Percentiles rank a stretch among this genome's conserved stretches.
Conservation (phyloP, 352 stramenopile species). For the Phytophthora kernoviae region DNA sequence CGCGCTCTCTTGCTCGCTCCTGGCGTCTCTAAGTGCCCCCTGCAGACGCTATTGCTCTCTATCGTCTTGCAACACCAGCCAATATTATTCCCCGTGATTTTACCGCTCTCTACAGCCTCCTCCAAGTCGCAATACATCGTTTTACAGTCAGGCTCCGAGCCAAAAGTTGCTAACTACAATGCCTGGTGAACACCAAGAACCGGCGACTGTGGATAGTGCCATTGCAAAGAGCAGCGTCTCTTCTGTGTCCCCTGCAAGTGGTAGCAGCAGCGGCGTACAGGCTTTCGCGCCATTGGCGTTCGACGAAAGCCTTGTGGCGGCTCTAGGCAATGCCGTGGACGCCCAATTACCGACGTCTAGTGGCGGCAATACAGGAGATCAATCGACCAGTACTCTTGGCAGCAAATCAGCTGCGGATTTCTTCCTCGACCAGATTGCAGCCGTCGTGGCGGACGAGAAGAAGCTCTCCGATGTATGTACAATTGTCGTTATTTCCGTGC, state of each 20-base stretch:
- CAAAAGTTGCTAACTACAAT: slow-evolving; percentile 23
- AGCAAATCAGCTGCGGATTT: slow-evolving; percentile 50
- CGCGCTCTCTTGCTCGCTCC: slow-evolving; percentile 12
- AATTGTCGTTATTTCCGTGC: neutral
- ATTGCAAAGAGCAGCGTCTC: slow-evolving; percentile 14
- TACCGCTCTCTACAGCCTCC: neutral
- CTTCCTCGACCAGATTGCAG: slow-evolving; percentile 77
- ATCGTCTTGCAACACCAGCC: neutral
- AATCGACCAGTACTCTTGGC: slow-evolving; percentile 5
- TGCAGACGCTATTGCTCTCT: neutral
- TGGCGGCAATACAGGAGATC: slow-evolving; percentile 5
- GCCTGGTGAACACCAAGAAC: slow-evolving; percentile 31
- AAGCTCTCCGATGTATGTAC: slow-evolving; percentile 76
- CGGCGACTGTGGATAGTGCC: slow-evolving; percentile 9
- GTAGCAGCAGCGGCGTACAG: slow-evolving; percentile 15
- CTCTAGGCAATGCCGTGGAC: slow-evolving; percentile 13
- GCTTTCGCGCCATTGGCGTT: slow-evolving; percentile 53
- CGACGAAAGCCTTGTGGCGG: slow-evolving; percentile 59
- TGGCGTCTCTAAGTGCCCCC: neutral
- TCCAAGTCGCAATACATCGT: slow-evolving; percentile 4
- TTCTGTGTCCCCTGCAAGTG: slow-evolving; percentile 16
- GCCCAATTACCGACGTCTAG: neutral
- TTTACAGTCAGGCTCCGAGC: neutral
- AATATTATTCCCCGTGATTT: neutral
- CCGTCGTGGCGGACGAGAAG: slow-evolving; percentile 73